These are phyloP conservation scores for Diaporthe aspalathi DNA, from an alignment of 2,329 filamentous ascomycete species.

Conservation along the genomic window DNA sequence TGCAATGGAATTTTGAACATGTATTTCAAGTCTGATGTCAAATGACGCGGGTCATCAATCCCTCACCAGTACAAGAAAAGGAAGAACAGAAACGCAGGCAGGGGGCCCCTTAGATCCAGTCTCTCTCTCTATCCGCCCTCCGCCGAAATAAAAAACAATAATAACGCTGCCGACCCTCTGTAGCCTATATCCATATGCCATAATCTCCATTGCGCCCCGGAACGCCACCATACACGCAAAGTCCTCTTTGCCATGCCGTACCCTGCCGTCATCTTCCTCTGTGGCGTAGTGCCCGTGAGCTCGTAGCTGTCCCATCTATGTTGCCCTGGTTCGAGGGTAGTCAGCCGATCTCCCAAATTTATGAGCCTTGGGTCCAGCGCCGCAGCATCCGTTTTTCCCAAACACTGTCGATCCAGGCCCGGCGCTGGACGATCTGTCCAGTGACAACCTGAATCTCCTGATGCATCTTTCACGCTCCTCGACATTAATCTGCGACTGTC, in stretches of 20 bases:
- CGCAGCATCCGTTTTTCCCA: not conserved
- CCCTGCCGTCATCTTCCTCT: not conserved
- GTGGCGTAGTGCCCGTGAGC: constrained; percentile 2
- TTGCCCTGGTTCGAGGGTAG: not conserved
- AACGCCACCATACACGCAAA: constrained; percentile 28
- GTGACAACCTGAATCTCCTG: not conserved
- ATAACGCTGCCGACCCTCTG: constrained; percentile 18
- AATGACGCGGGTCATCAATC: not conserved
- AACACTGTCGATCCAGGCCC: not conserved
- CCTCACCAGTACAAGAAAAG: not conserved
- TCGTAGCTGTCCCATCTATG: not conserved
- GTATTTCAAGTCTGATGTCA: constrained; percentile 11
- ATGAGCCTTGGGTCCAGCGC: not conserved
- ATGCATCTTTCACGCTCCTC: not conserved
- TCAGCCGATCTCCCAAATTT: constrained; percentile 8
- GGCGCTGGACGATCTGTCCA: not conserved
- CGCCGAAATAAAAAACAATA: constrained; percentile 23
- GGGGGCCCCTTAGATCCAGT: constrained; percentile 14
- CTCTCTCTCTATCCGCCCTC: constrained; percentile 26
- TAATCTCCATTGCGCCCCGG: constrained; percentile 14
- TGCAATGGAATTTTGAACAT: not conserved
- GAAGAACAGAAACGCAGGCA: constrained; percentile 11
- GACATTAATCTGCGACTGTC: not conserved
- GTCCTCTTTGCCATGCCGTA: not conserved
- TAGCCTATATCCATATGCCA: constrained; percentile 11